Conservation (phyloP, 306 rosid genomes). For the Casuarina equisetifolia region DNA sequence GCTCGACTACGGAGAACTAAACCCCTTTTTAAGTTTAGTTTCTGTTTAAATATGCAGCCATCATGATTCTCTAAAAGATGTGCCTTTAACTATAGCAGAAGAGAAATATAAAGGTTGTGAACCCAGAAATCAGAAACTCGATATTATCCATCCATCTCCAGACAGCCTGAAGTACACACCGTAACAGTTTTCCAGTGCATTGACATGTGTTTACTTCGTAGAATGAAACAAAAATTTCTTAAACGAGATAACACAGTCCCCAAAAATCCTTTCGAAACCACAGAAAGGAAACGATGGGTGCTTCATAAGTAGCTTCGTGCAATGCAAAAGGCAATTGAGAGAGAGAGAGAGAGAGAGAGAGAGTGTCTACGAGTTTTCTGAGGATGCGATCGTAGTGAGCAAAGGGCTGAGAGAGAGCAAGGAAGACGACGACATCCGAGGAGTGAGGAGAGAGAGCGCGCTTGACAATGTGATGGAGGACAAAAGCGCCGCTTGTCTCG, state of each 20-base stretch:
- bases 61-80: too few species aligned
- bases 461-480: conserved; percentile 84
- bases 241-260: background rate
- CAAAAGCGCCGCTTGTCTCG: conserved; percentile 75
- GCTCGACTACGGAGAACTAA: too few species aligned
- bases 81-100: too few species aligned
- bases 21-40: too few species aligned
- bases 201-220: too few species aligned
- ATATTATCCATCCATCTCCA: too few species aligned
- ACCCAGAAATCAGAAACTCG: too few species aligned
- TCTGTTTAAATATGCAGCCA: too few species aligned
- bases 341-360: conserved; percentile 6
- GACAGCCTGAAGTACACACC: too few species aligned
- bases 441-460: conserved; percentile 54
- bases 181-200: too few species aligned
- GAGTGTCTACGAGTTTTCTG: conserved; percentile 57
- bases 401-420: conserved; percentile 75
- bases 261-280: background rate
- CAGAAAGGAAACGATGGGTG: background rate
- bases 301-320: background rate
- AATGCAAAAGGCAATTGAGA: background rate
- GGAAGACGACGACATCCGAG: conserved; percentile 57
- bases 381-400: conserved; percentile 82
- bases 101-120: too few species aligned
- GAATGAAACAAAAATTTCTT: background rate